These are phyloP conservation scores for Wallacemonas sp. DNA, from an alignment of 208 protist genomes.

Conservation along the genomic window DNA sequence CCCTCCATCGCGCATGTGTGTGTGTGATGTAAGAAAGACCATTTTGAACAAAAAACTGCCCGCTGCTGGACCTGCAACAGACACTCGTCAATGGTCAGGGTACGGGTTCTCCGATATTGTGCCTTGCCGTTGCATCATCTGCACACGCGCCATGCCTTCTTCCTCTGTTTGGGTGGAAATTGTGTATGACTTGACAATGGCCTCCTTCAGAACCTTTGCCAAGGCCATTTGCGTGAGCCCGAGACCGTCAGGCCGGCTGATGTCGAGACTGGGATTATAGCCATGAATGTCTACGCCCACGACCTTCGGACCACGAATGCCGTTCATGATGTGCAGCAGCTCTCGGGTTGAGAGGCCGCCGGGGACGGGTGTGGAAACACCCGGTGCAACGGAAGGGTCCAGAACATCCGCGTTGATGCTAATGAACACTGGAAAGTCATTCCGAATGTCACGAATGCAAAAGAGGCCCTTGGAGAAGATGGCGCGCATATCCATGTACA, in stretches of 20 bases:
- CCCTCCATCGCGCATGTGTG: too few relatives aligned
- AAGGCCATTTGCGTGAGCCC: conserved; percentile 77
- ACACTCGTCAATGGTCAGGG: conserved; percentile 51
- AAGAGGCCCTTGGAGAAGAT: conserved; percentile 84
- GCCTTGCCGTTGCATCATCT: conserved; percentile 85
- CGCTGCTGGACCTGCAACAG: too few relatives aligned
- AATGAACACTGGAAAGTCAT: conserved; percentile 85
- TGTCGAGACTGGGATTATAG: conserved; percentile 59
- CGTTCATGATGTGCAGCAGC: conserved; percentile 76
- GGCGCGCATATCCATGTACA: conserved; percentile 90
- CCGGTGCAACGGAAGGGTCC: conserved; percentile 79
- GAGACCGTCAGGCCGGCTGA: conserved; percentile 58
- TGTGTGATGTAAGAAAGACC: too few relatives aligned
- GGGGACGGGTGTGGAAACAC: conserved; percentile 44
- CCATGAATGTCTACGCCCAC: conserved; percentile 82
- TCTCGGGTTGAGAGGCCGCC: conserved; percentile 80
- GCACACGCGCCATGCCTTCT: conserved; percentile 72
- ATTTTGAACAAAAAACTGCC: too few relatives aligned
- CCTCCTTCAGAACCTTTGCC: conserved; percentile 79
- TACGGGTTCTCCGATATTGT: conserved; percentile 83
- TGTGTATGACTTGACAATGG: conserved; percentile 67
- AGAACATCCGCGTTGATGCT: conserved; percentile 77
- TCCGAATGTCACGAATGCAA: conserved; percentile 84
- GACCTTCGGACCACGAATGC: conserved; percentile 75
- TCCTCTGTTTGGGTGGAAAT: conserved; percentile 83